Conservation (phyloP, 2,329 filamentous ascomycete genomes). For the Colletotrichum karsti region DNA sequence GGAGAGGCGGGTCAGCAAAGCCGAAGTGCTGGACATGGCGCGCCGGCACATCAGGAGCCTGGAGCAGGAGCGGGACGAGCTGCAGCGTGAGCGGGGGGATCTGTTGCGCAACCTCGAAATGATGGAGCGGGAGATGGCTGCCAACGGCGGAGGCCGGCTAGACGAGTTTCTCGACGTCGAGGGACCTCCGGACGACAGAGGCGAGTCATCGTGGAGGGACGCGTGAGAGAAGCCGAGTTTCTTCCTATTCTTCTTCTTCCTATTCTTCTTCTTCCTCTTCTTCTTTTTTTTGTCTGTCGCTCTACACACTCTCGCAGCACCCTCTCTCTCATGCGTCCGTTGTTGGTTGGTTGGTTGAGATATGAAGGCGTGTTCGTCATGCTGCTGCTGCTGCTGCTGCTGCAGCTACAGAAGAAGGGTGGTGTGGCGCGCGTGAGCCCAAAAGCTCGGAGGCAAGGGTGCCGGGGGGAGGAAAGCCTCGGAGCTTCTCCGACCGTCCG, state of each 20-base stretch:
- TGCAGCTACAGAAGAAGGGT: no score
- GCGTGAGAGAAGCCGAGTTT: no score
- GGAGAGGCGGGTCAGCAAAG: conserved; percentile 42
- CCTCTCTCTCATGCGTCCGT: not conserved
- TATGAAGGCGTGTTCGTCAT: not conserved
- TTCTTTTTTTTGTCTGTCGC: not conserved
- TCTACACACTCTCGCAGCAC: not conserved
- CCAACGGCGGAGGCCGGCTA: not conserved
- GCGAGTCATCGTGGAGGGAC: conserved; percentile 2
- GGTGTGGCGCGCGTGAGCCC: not conserved
- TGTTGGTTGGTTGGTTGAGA: not conserved
- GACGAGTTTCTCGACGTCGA: conserved; percentile 16
- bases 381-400: no score
- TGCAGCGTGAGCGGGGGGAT: conserved; percentile 39
- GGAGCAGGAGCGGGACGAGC: conserved; percentile 38
- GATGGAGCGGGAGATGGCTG: conserved; percentile 20
- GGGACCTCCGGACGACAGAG: not conserved
- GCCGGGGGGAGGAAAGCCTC: conserved; percentile 4
- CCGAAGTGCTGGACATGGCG: conserved; percentile 45
- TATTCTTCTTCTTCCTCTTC: no score
- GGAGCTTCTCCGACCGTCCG: conserved; percentile 19
- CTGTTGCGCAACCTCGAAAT: conserved; percentile 29
- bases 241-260: no score
- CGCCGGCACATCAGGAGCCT: conserved; percentile 41
- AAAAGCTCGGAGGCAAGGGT: conserved; percentile 23